phyloP scores from a whole-genome alignment of 495 filamentous ascomycete species.

The Penicillium turbatum region DNA sequence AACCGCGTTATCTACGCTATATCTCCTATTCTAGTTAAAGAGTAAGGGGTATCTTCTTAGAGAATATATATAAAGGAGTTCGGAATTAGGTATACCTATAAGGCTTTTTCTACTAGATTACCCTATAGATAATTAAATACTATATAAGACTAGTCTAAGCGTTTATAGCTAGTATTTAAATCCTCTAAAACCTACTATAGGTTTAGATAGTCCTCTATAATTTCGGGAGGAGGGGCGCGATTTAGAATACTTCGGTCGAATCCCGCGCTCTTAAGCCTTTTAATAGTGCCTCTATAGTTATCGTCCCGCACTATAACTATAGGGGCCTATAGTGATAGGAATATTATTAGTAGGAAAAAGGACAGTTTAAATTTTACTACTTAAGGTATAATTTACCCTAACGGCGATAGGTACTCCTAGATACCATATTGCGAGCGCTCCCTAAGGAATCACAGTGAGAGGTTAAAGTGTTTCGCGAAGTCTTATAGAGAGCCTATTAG shows the following conservation, averaged over 20 bases:
- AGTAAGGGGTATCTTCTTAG: background rate
- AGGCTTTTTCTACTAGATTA: conserved; percentile 12
- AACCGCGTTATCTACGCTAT: conserved; percentile 4
- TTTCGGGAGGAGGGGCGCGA: conserved; percentile 17
- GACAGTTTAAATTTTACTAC: background rate
- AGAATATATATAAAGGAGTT: conserved; percentile 15
- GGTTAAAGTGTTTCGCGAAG: conserved; percentile 12
- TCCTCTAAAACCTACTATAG: conserved; percentile 15
- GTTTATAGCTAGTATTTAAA: conserved; percentile 20
- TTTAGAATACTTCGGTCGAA: conserved; percentile 15
- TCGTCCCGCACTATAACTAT: conserved; percentile 26
- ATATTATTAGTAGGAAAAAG: conserved; percentile 9
- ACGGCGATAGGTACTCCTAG: conserved; percentile 20
- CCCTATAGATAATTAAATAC: conserved; percentile 19
- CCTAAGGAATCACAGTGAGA: conserved; percentile 17
- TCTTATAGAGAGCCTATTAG: conserved; percentile 13
- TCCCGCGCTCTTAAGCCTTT: conserved; percentile 19
- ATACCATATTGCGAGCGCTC: conserved; percentile 17
- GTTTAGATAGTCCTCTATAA: conserved; percentile 17
- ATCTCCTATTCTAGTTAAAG: background rate
- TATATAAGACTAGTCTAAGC: conserved; percentile 17
- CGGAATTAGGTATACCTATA: conserved; percentile 18
- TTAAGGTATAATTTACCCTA: conserved; percentile 11
- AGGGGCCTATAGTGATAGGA: conserved; percentile 8
- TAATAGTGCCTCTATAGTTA: conserved; percentile 15